phyloP scores from a whole-genome alignment of 2,329 filamentous ascomycete genomes.

The Colletotrichum euphorbiae region DNA sequence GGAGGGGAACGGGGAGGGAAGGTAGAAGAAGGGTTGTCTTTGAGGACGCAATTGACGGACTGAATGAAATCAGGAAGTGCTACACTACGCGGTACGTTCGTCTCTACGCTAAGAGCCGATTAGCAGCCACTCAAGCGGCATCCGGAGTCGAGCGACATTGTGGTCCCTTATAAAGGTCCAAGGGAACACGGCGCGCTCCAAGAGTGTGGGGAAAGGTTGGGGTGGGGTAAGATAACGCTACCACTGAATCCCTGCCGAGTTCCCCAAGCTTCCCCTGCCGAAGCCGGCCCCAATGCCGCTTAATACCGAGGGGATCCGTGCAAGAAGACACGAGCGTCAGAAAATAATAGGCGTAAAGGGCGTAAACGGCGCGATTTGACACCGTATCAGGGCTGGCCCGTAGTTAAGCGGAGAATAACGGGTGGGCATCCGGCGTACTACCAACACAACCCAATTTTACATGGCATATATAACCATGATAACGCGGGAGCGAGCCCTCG shows the following conservation, averaged over 20 bases:
- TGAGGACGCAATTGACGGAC: slow-evolving; percentile 24
- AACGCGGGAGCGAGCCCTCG: too few relatives aligned
- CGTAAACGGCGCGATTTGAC: slow-evolving; percentile 31
- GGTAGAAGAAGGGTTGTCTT: slow-evolving; percentile 4
- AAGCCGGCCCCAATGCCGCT: slow-evolving; percentile 39
- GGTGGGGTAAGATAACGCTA: slow-evolving; percentile 36
- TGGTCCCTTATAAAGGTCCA: slow-evolving; percentile 37
- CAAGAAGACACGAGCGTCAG: slow-evolving; percentile 7
- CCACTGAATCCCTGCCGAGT: slow-evolving; percentile 16
- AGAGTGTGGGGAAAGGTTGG: slow-evolving; percentile 38
- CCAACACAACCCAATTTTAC: background rate
- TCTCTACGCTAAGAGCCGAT: slow-evolving; percentile 27
- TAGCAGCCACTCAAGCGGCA: slow-evolving; percentile 31
- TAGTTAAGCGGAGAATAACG: slow-evolving; percentile 16
- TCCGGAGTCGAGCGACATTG: slow-evolving; percentile 35
- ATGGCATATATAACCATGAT: background rate
- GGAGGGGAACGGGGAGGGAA: background rate
- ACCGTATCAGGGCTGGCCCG: slow-evolving; percentile 17
- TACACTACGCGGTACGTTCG: slow-evolving; percentile 15
- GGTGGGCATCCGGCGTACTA: slow-evolving; percentile 5
- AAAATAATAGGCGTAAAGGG: slow-evolving; percentile 23
- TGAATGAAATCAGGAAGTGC: slow-evolving; percentile 30
- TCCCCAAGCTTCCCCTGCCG: slow-evolving; percentile 29
- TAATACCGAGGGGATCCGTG: slow-evolving; percentile 38
- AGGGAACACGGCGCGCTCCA: slow-evolving; percentile 33